Conservation (phyloP, 306 rosid species). For the Citrullus amarus region DNA sequence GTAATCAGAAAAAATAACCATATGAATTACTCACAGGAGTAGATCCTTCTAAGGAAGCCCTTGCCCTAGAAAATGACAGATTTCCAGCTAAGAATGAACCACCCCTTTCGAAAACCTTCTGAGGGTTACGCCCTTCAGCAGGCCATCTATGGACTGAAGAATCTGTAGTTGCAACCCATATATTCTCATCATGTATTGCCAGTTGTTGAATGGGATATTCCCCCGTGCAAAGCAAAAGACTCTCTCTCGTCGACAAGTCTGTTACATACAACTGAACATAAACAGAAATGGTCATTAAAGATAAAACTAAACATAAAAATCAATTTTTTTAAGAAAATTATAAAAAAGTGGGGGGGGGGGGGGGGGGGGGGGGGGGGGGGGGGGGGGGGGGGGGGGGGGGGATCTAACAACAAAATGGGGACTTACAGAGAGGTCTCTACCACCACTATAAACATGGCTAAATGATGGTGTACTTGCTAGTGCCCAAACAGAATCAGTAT, state of each 20-base stretch:
- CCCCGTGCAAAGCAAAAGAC: slow-evolving; percentile 86
- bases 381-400: too few relatives aligned
- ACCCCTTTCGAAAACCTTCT: slow-evolving; percentile 77
- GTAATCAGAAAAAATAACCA: not conserved
- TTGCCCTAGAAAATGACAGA: slow-evolving; percentile 89
- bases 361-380: too few relatives aligned
- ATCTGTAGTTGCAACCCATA: slow-evolving; percentile 91
- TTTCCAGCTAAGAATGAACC: slow-evolving; percentile 90
- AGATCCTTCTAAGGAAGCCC: slow-evolving; percentile 91
- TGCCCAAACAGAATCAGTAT: slow-evolving; percentile 99
- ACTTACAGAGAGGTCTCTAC: slow-evolving; percentile 97
- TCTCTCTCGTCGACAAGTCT: slow-evolving; percentile 95
- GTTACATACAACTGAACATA: slow-evolving; percentile 79
- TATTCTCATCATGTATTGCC: slow-evolving; percentile 66
- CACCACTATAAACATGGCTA: slow-evolving; percentile 96
- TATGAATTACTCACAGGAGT: slow-evolving; percentile 47
- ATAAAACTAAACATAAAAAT: slow-evolving; percentile 12
- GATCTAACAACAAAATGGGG: slow-evolving; percentile 6
- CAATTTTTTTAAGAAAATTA: too few relatives aligned
- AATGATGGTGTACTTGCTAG: slow-evolving; percentile 95
- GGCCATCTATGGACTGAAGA: slow-evolving; percentile 89
- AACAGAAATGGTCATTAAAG: slow-evolving; percentile 39
- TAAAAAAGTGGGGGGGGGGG: too few relatives aligned
- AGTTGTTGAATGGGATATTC: slow-evolving; percentile 77
- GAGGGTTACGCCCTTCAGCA: slow-evolving; percentile 74